phyloP scores from a whole-genome alignment of 2,329 filamentous ascomycete species.

The Pyricularia sp. region DNA sequence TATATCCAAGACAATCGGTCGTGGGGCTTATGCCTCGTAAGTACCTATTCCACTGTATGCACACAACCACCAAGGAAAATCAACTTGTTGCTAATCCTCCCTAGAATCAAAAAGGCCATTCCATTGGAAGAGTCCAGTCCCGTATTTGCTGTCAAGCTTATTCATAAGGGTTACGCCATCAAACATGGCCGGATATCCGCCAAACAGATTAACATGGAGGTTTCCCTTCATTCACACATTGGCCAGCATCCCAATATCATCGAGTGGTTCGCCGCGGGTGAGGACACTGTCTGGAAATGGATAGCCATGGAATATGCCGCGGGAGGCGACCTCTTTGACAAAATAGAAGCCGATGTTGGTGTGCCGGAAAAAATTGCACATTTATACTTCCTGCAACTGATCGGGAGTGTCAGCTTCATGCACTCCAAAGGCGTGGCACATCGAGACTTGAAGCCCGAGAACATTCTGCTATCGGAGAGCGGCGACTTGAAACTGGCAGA shows the following conservation, averaged over 20 bases:
- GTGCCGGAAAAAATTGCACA: constrained; percentile 94
- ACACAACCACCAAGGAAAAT: not conserved
- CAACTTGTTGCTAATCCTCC: constrained; percentile 8
- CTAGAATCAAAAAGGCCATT: constrained; percentile 85
- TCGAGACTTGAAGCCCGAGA: constrained; percentile 87
- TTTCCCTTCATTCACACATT: constrained; percentile 80
- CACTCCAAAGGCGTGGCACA: constrained; percentile 94
- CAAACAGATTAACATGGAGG: constrained; percentile 88
- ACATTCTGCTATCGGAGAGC: constrained; percentile 76
- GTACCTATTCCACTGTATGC: constrained; percentile 13
- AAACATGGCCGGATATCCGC: constrained; percentile 79
- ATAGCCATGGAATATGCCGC: constrained; percentile 97
- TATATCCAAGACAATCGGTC: constrained; percentile 91
- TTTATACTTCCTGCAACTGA: constrained; percentile 87
- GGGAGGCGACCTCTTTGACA: constrained; percentile 95
- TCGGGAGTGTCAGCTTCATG: constrained; percentile 87
- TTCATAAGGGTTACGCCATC: constrained; percentile 92
- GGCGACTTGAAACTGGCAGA: constrained; percentile 92
- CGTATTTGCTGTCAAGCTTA: constrained; percentile 95
- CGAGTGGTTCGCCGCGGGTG: constrained; percentile 79
- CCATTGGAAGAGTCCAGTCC: constrained; percentile 61
- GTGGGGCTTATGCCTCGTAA: constrained; percentile 95
- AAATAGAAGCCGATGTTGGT: constrained; percentile 95
- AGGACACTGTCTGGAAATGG: constrained; percentile 86
- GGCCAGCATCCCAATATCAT: constrained; percentile 90